Conservation (phyloP, 1,139 yeast genomes). For the Insectozyma bohioensis region DNA sequence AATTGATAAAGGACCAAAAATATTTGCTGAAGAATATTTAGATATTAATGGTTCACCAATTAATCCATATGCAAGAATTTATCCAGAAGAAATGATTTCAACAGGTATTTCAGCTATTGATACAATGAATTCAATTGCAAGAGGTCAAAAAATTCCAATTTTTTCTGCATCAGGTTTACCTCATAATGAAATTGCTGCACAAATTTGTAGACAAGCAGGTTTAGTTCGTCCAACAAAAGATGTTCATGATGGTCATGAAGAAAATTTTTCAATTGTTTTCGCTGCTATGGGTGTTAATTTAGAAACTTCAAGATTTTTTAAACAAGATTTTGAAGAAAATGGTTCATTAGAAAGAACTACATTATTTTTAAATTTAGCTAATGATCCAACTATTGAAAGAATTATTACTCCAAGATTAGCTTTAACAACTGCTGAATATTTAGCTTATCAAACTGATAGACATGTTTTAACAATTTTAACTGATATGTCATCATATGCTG, state of each 20-base stretch:
- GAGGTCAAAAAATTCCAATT: constrained; percentile 99
- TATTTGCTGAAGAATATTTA: constrained; percentile 95
- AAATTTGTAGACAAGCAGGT: constrained; percentile 99
- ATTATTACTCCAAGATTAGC: constrained; percentile 99
- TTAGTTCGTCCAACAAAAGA: constrained; percentile 98
- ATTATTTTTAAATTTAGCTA: constrained; percentile 93
- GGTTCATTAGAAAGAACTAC: constrained; percentile 98
- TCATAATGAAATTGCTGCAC: constrained; percentile 99
- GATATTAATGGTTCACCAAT: constrained; percentile 99
- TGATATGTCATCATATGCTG: constrained; percentile 99
- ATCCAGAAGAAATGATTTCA: constrained; percentile 99
- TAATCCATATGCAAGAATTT: constrained; percentile 96
- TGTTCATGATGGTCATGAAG: constrained; percentile 99
- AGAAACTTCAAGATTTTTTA: constrained; percentile 58
- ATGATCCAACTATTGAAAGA: constrained; percentile 99
- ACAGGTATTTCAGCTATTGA: constrained; percentile 98
- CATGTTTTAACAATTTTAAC: constrained; percentile 97
- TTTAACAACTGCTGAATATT: constrained; percentile 97
- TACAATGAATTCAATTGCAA: constrained; percentile 98
- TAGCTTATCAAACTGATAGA: constrained; percentile 98
- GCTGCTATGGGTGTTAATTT: constrained; percentile 76
- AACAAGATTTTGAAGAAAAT: constrained; percentile 98
- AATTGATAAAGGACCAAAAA: constrained; percentile 96
- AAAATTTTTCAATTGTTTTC: constrained; percentile 96
- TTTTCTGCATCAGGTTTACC: constrained; percentile 99